Percentiles rank a stretch among this genome's conserved stretches.
Evolutionary conservation across 1,284 basidiomycete species (phyloP).

Genomic region (Lentinula novae-zelandiae): DNA sequence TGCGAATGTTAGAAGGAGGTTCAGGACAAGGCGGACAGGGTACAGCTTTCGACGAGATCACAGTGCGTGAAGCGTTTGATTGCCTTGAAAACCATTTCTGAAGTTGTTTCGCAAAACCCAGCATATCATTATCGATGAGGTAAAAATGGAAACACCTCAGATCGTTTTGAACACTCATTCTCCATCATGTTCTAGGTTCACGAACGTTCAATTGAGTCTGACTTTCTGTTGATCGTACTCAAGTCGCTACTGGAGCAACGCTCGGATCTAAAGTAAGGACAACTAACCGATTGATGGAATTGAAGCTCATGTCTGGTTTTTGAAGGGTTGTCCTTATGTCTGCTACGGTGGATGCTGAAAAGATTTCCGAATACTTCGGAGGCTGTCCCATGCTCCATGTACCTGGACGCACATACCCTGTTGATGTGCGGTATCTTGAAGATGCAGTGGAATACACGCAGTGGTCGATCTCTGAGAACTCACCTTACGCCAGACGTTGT

Average conservation of each 20-base stretch:
- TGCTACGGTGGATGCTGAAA: conserved; percentile 93
- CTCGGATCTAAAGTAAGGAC: conserved; percentile 74
- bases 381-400: conserved; percentile 87
- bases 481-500: conserved; percentile 81
- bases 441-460: conserved; percentile 86
- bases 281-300: background rate
- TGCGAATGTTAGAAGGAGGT: conserved; percentile 92
- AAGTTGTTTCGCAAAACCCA: conserved; percentile 24
- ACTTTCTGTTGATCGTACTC: conserved; percentile 94
- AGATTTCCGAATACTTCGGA: conserved; percentile 92
- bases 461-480: conserved; percentile 85
- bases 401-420: conserved; percentile 97
- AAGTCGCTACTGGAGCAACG: conserved; percentile 83
- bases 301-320: background rate
- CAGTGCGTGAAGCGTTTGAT: conserved; percentile 43
- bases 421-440: conserved; percentile 85
- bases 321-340: conserved; percentile 95
- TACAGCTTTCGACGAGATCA: conserved; percentile 90
- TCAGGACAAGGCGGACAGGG: conserved; percentile 62
- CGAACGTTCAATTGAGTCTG: conserved; percentile 96
- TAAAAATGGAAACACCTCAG: conserved; percentile 25
- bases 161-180: conserved; percentile 8
- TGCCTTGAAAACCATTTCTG: background rate
- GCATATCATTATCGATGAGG: conserved; percentile 90
- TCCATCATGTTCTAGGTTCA: conserved; percentile 59